Base-by-base conservation (phyloP, 768 basidiomycete species). In the Rubroboletus satanas region DNA sequence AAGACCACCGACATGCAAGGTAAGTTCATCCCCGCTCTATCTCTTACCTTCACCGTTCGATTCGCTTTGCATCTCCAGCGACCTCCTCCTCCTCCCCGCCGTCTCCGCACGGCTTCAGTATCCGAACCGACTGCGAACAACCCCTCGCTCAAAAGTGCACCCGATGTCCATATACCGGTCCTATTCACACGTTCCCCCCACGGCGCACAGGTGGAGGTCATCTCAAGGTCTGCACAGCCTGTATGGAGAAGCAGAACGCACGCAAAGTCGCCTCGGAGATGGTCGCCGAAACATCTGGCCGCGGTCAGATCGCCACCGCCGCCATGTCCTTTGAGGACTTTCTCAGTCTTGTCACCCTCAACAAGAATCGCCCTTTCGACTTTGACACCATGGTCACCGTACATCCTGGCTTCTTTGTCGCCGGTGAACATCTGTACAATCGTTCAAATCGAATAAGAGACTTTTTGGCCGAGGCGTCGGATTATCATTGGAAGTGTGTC, bases 361-460 rank as follows among this genome's bases (percentile, higher is more conserved):
- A 71, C 56, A 71, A 71, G 63, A 56, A 47, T 0, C 60, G 65
- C 11, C 71, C 71, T 0, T 71, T 71, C 42, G 71, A 71, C 55
- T 72, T 71, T 39, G 69, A 71, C 28, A 71, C 67, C 23, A 72
- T 71, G 71, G 69, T 71, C 57, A 72, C 62, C 51, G 59, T 71
- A 14, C 69, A 63, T 0, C 62, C 65, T 0, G 71, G 71, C 10
- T 64, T 71, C 39, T 71, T 72, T 36, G 58, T 64, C 28, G 67
- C 56, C 8, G 71, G 69, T 3, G 69, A 71, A 59, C 71, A 72
- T 41, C 29, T 72, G 2, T 72, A 72, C 52, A 71, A 71, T 58
- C 67, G 69, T 42, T 73, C 71, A 0, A 71, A 72, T 56, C 65
- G 67, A 59, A 65, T 72, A 58, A 67, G 71, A 57, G 71, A 72